Evolutionary conservation across 2,329 filamentous ascomycete species (phyloP).

Genomic region (Calonectria multiphialidica): DNA sequence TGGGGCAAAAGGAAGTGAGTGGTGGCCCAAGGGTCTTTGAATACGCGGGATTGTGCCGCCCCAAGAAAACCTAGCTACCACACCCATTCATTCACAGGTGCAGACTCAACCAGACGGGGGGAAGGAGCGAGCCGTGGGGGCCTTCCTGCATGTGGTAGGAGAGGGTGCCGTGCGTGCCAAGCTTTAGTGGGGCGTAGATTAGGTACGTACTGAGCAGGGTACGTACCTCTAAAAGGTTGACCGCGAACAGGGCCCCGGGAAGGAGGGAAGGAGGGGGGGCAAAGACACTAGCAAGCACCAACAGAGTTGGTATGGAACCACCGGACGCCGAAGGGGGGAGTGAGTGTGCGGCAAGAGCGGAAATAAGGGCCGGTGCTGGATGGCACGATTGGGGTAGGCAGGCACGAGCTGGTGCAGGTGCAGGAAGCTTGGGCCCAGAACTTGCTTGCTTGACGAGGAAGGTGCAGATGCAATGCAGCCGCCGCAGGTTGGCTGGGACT

Average conservation of each 20-base stretch:
- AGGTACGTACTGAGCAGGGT: not conserved
- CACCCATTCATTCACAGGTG: not conserved
- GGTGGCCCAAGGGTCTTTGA: slow-evolving; percentile 6
- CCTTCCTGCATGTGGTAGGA: slow-evolving; percentile 4
- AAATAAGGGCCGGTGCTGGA: not conserved
- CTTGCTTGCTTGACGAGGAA: slow-evolving; percentile 4
- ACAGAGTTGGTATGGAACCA: not conserved
- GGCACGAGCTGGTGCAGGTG: not conserved
- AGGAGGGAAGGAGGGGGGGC: not conserved
- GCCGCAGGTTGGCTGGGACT: not conserved
- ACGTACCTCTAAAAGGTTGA: not conserved
- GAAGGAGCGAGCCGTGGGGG: slow-evolving; percentile 10
- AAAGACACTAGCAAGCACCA: not conserved
- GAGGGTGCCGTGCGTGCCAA: slow-evolving; percentile 5
- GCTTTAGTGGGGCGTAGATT: not conserved
- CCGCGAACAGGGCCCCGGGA: not conserved
- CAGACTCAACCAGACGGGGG: not conserved
- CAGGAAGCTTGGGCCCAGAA: not conserved
- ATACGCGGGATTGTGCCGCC: slow-evolving; percentile 10
- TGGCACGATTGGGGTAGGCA: slow-evolving; percentile 1
- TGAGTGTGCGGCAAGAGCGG: not conserved
- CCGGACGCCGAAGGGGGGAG: not conserved
- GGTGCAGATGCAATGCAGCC: not conserved
- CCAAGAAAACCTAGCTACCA: not conserved
- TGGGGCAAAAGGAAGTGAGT: not conserved